Evolutionary conservation across 176 grass and related monocot species (phyloP).

Genomic region (Elymus sibiricus): DNA sequence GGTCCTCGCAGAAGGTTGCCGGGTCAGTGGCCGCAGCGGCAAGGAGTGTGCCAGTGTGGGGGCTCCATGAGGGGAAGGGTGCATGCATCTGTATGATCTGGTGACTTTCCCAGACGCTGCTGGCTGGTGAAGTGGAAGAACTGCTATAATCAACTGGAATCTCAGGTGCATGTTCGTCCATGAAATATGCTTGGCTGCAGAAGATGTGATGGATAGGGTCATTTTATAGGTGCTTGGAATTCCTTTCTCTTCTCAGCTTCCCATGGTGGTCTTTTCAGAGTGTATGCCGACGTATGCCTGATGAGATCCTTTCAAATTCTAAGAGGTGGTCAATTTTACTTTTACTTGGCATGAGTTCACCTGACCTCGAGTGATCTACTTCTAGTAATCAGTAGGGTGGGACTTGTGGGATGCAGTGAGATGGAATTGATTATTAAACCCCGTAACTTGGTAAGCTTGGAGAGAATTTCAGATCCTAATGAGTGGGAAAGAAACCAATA

Average conservation of each 20-base stretch:
- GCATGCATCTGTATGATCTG: slow-evolving; percentile 10
- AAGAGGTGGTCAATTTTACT: not conserved
- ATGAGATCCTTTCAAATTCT: not conserved
- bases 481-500: not conserved
- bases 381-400: not conserved
- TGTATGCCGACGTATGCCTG: slow-evolving; percentile 9
- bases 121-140: slow-evolving; percentile 24
- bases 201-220: slow-evolving; percentile 3
- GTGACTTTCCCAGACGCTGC: slow-evolving; percentile 18
- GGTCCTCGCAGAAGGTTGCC: slow-evolving; percentile 13
- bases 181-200: slow-evolving; percentile 32
- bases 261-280: not conserved
- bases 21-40: slow-evolving; percentile 10
- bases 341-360: not conserved
- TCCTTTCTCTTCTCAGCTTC: not conserved
- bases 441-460: not conserved
- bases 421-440: not conserved
- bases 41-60: slow-evolving; percentile 16
- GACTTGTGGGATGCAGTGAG: not conserved
- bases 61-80: slow-evolving; percentile 15
- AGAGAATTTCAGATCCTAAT: not conserved
- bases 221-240: slow-evolving; percentile 29
- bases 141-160: slow-evolving; percentile 2
- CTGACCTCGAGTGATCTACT: not conserved
- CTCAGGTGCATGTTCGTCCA: slow-evolving; percentile 21